Conservation (phyloP, 1,139 yeast genomes). For the Debaryomyces coudertii region DNA sequence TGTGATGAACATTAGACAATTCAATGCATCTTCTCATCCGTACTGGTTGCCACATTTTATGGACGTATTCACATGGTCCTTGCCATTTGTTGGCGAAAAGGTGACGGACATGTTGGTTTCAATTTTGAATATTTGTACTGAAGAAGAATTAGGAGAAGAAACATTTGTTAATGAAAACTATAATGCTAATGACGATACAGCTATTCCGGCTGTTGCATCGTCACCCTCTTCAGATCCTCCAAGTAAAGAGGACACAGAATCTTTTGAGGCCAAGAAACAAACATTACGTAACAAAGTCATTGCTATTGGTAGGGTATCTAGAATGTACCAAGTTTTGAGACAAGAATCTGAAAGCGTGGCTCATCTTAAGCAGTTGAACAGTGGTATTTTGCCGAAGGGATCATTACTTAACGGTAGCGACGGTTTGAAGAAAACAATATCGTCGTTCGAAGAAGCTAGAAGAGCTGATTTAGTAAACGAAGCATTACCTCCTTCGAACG, state of each 20-base stretch:
- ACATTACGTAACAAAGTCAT: conserved; percentile 85
- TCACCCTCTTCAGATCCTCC: conserved; percentile 5
- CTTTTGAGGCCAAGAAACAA: conserved; percentile 51
- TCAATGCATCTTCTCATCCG: conserved; percentile 92
- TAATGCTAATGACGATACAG: background rate
- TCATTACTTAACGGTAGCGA: conserved; percentile 81
- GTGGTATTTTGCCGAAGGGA: conserved; percentile 80
- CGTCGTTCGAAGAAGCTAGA: conserved; percentile 82
- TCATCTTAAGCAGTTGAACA: conserved; percentile 70
- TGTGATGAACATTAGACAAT: conserved; percentile 94
- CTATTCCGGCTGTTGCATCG: conserved; percentile 8
- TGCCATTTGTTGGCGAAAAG: conserved; percentile 97
- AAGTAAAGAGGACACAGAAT: conserved; percentile 21
- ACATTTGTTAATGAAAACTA: conserved; percentile 39
- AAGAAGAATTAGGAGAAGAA: conserved; percentile 87
- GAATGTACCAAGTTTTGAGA: conserved; percentile 89
- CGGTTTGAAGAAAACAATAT: conserved; percentile 71
- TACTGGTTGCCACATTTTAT: conserved; percentile 96
- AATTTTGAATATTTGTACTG: conserved; percentile 90
- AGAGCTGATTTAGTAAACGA: conserved; percentile 83
- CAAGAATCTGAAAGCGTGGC: conserved; percentile 90
- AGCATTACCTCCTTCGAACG: conserved; percentile 82
- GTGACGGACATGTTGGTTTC: conserved; percentile 92
- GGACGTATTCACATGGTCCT: conserved; percentile 98
- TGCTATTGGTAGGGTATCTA: conserved; percentile 92